phyloP scores from a whole-genome alignment of 805 yeast species.

The Grigorovia humatica region DNA sequence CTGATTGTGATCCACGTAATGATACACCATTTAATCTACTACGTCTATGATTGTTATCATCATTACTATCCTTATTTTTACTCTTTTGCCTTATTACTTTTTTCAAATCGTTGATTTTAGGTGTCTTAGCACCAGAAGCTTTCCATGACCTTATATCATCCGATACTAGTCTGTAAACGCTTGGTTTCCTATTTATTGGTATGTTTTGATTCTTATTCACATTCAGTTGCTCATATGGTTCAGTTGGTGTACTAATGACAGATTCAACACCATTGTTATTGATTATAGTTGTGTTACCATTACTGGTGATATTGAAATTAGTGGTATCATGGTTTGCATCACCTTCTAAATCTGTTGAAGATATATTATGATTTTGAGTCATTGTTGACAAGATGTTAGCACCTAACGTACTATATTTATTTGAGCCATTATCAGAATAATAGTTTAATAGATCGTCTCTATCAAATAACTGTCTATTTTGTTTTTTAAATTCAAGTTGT shows the following conservation, averaged over 20 bases:
- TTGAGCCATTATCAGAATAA: constrained; percentile 24
- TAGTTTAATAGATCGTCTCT: constrained; percentile 24
- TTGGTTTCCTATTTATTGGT: constrained; percentile 3
- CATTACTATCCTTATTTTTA: constrained; percentile 1
- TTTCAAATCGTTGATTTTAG: constrained; percentile 23
- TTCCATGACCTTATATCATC: constrained; percentile 17
- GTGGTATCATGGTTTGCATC: constrained; percentile 11
- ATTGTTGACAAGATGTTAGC: constrained; percentile 17
- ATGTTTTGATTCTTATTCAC: neutral
- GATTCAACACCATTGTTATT: neutral
- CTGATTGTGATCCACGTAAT: constrained; percentile 26
- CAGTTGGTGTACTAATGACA: neutral
- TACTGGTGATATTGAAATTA: neutral
- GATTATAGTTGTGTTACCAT: neutral
- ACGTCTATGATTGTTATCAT: neutral
- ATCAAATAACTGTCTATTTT: constrained; percentile 12
- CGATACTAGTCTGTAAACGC: constrained; percentile 9
- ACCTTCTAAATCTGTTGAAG: constrained; percentile 18
- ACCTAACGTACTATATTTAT: constrained; percentile 24
- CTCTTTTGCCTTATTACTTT: constrained; percentile 11
- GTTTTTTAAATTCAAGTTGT: constrained; percentile 15
- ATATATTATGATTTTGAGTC: constrained; percentile 9
- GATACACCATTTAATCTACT: constrained; percentile 2
- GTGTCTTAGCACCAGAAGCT: constrained; percentile 12
- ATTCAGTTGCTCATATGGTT: neutral